A percentile compares a stretch with the other conserved stretches of the same genome.
Conservation (phyloP, 116 monocot species). For the Cymodocea nodosa region DNA sequence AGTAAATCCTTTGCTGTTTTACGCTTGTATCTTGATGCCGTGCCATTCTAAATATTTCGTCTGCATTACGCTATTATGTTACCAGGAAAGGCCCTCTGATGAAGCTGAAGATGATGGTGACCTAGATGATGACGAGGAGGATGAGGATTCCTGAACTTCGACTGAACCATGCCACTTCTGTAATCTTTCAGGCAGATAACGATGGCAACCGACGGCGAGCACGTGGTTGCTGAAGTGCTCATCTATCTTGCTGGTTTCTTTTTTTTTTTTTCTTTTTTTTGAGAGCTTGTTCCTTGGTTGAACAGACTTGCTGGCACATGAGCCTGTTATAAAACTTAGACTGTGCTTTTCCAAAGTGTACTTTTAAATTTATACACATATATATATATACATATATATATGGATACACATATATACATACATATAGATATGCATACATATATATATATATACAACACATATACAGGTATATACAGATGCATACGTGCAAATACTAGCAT, state of each 20-base stretch:
- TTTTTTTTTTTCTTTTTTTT: background rate
- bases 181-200: no score
- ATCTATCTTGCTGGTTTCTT: background rate
- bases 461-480: no score
- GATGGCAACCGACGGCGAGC: no score
- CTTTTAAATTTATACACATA: no score
- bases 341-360: background rate
- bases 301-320: background rate
- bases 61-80: background rate
- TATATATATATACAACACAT: no score
- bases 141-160: constrained; percentile 7
- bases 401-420: no score
- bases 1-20: background rate
- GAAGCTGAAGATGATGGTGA: constrained; percentile 7
- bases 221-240: no score
- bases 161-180: no score
- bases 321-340: background rate
- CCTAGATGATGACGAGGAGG: constrained; percentile 4
- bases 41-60: background rate
- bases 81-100: constrained; percentile 7
- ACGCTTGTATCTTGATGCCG: background rate
- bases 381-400: no score
- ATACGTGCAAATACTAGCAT: no score
- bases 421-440: no score
- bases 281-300: background rate